A percentile compares a stretch with the other conserved stretches of the same genome.
Evolutionary conservation across 139 green algal species (phyloP).

Genomic region (Coccomyxa sp.): DNA sequence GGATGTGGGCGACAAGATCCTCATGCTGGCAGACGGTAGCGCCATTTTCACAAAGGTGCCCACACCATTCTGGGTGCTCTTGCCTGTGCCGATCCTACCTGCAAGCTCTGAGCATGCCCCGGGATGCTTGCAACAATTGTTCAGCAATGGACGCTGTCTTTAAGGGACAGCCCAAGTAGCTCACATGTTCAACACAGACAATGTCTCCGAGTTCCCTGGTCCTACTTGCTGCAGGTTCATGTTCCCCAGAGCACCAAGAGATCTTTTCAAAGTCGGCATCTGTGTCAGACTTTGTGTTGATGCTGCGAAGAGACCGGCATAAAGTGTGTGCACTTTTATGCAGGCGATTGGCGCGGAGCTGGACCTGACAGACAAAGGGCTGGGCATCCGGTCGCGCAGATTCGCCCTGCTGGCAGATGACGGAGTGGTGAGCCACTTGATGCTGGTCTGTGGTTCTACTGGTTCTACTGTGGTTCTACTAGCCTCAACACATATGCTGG

Average conservation of each 20-base stretch:
- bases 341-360: constrained; percentile 80
- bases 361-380: constrained; percentile 89
- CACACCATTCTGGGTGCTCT: neutral
- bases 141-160: neutral
- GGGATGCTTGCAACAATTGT: neutral
- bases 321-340: neutral
- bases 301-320: too few species aligned
- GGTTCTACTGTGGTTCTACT: neutral
- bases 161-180: neutral
- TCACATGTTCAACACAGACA: too few species aligned
- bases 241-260: neutral
- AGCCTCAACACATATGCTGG: too few species aligned
- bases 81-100: neutral
- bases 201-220: too few species aligned
- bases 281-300: too few species aligned
- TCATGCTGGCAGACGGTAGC: constrained; percentile 93
- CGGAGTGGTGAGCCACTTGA: constrained; percentile 45
- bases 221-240: neutral
- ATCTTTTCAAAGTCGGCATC: neutral
- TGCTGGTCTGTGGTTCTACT: neutral
- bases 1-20: constrained; percentile 76
- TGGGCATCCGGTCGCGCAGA: constrained; percentile 74
- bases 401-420: constrained; percentile 94
- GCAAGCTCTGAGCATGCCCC: neutral
- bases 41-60: constrained; percentile 71